Evolutionary conservation across 129 eudicot genomes (phyloP), one percentile per base, ranked within the genome.

Genomic region (Dittrichia graveolens): DNA sequence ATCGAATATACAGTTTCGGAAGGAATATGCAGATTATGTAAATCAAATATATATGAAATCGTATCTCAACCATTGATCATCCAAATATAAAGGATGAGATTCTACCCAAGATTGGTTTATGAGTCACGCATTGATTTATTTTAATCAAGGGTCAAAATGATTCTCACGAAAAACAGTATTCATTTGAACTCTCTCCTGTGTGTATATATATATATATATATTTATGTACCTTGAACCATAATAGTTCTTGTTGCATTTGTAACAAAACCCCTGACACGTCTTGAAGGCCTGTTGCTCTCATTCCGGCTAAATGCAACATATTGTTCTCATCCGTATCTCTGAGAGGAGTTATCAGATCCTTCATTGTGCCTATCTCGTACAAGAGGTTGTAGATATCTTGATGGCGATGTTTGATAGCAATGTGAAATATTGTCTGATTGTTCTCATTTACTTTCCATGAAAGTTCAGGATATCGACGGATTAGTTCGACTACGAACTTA

Each of bases 201-300:
- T n/a, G n/a, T n/a, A n/a, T n/a, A n/a, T n/a, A n/a, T n/a, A n/a
- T n/a, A n/a, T n/a, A n/a, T n/a, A n/a, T n/a, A n/a, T n/a, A n/a
- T n/a, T n/a, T 13, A 41, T 73, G 67, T 79, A 79, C 83, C 83
- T 79, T 46, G 57, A 72, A 72, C 83, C 83, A 79, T 38, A 39
- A 3, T 7, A 72, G 35, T 31, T 78, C 82, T 3, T 71, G 48
- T 44, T 78, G 82, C 82, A 78, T 72, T 34, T 78, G 82, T 11
- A 71, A 61, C 35, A 65, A 78, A 24, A 46, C 74, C 6, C 73
- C 74, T 39, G 74, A 55, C 13, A 65, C 73, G 37, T 5, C 41
- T 35, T 45, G 67, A 65, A 37, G 39, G 19, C 16, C 61, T 0
- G 57, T 53, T 16, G 83, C 59, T 15, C 59, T 53, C 59, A 14